phyloP scores from a whole-genome alignment of 2,329 filamentous ascomycete genomes.

The Aspergillus terreus region DNA sequence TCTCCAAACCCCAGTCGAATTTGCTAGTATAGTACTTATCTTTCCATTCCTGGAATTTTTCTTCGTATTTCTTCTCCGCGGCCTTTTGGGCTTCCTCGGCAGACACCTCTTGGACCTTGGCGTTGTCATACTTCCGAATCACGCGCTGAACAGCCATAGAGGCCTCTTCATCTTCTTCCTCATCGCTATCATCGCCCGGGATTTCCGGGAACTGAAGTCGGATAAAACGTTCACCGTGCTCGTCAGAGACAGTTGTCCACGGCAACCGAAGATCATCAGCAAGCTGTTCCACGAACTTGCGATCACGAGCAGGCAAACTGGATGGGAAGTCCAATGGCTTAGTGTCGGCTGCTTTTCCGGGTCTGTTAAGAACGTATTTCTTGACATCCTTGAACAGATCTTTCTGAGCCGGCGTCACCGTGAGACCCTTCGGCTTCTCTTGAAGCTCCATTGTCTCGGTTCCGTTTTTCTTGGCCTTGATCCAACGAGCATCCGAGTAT shows the following conservation, averaged over 20 bases:
- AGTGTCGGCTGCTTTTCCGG: slow-evolving; percentile 44
- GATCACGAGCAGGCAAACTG: slow-evolving; percentile 74
- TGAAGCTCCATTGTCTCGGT: slow-evolving; percentile 60
- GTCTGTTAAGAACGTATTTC: slow-evolving; percentile 71
- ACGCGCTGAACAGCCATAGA: slow-evolving; percentile 79
- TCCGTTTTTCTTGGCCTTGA: slow-evolving; percentile 77
- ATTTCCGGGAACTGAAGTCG: slow-evolving; percentile 59
- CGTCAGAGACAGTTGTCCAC: slow-evolving; percentile 62
- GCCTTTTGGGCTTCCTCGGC: slow-evolving; percentile 73
- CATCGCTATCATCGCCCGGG: slow-evolving; percentile 52
- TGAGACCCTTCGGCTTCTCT: slow-evolving; percentile 59
- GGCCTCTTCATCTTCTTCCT: slow-evolving; percentile 79
- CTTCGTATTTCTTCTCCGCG: slow-evolving; percentile 80
- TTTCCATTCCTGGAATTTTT: slow-evolving; percentile 91
- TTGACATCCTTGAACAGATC: slow-evolving; percentile 78
- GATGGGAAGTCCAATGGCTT: slow-evolving; percentile 68
- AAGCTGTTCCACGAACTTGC: slow-evolving; percentile 88
- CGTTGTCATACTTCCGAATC: slow-evolving; percentile 86
- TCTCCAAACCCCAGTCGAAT: slow-evolving; percentile 81
- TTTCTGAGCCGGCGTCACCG: slow-evolving; percentile 76
- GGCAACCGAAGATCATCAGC: slow-evolving; percentile 65
- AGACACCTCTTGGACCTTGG: slow-evolving; percentile 75
- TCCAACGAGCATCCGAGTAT: slow-evolving; percentile 84
- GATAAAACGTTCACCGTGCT: slow-evolving; percentile 63
- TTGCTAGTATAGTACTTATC: slow-evolving; percentile 88